These are phyloP conservation scores for Paecilomyces sp. DNA, from an alignment of 2,329 filamentous ascomycete genomes.

Conservation along the genomic window DNA sequence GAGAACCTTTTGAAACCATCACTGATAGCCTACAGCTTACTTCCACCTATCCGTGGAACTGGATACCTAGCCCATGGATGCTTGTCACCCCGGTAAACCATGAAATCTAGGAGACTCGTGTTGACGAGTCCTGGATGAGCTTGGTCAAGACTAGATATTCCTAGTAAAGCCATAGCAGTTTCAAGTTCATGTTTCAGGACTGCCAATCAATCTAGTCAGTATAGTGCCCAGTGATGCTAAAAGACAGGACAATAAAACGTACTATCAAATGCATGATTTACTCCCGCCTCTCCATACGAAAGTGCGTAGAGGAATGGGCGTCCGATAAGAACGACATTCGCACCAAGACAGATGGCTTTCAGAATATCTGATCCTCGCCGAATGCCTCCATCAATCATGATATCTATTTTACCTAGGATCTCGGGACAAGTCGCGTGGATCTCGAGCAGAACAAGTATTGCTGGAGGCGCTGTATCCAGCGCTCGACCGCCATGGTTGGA, in stretches of 20 bases:
- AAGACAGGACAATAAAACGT: neutral
- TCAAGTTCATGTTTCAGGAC: neutral
- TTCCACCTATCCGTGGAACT: neutral
- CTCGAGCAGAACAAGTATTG: conserved; percentile 37
- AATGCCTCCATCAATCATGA: conserved; percentile 4
- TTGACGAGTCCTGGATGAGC: neutral
- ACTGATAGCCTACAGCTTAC: neutral
- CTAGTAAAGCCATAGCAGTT: neutral
- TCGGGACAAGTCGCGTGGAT: conserved; percentile 34
- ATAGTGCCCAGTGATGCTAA: neutral
- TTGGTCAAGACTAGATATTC: neutral
- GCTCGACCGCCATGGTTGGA: conserved; percentile 1
- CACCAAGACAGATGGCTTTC: conserved; percentile 2
- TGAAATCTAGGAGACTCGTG: neutral
- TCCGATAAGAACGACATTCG: conserved; percentile 2
- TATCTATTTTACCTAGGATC: neutral
- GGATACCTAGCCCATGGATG: neutral
- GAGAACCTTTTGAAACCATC: neutral
- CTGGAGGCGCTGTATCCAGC: conserved; percentile 17
- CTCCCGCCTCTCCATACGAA: conserved; percentile 5
- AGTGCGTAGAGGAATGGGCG: conserved; percentile 5
- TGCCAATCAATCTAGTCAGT: neutral
- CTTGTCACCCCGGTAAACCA: neutral
- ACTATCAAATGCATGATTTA: conserved; percentile 1
- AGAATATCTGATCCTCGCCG: conserved; percentile 4